phyloP scores from a whole-genome alignment of 1,139 yeast species.

The Magnusiomyces magnusii region DNA sequence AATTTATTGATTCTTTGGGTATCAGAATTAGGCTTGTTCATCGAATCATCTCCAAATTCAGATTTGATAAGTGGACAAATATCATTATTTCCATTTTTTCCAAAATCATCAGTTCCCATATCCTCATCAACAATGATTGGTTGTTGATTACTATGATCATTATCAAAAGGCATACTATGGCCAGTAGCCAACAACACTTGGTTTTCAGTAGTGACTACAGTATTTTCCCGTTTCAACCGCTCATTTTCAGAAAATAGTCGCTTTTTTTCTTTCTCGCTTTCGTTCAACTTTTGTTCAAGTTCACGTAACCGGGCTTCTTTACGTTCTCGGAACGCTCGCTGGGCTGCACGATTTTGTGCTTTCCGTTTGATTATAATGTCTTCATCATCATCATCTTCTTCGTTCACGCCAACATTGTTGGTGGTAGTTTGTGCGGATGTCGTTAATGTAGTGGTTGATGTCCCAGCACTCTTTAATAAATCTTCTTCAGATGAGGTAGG shows the following conservation, averaged over 20 bases:
- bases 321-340: conserved; percentile 80
- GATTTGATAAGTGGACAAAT: not conserved
- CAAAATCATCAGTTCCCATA: too few species aligned
- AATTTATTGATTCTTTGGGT: not conserved
- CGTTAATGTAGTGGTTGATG: not conserved
- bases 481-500: not conserved
- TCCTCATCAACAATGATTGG: too few species aligned
- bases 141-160: too few species aligned
- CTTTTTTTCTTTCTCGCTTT: conserved; percentile 54
- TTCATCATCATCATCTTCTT: conserved; percentile 32
- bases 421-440: not conserved
- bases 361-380: conserved; percentile 52
- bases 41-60: not conserved
- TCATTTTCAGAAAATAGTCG: conserved; percentile 49
- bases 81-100: not conserved
- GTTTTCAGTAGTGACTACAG: conserved; percentile 52
- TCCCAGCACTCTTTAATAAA: not conserved
- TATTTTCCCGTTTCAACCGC: conserved; percentile 45
- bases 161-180: not conserved
- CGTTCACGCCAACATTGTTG: too few species aligned
- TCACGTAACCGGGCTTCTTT: conserved; percentile 69
- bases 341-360: conserved; percentile 86
- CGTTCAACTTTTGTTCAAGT: conserved; percentile 50
- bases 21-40: not conserved
- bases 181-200: conserved; percentile 39